Evolutionary conservation across 176 grass and related monocot genomes (phyloP).

Genomic region (Thalia dealbata): DNA sequence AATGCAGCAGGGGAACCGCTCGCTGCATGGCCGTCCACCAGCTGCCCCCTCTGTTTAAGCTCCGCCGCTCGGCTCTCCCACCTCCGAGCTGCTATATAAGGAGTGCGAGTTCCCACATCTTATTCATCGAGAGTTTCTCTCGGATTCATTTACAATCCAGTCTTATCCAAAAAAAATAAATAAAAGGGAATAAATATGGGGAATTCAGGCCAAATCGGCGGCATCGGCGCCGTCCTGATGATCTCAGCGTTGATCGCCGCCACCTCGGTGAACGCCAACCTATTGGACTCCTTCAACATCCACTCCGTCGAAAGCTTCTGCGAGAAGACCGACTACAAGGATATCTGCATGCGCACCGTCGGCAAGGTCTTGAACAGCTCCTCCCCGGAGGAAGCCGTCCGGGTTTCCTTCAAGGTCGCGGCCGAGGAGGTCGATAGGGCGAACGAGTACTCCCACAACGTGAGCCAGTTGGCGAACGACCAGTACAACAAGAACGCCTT

Average conservation of each 20-base stretch:
- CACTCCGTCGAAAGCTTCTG: conserved; percentile 48
- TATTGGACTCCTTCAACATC: conserved; percentile 3
- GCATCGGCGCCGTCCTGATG: conserved; percentile 40
- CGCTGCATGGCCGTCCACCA: no score
- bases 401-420: conserved; percentile 31
- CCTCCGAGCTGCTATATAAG: no score
- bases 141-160: no score
- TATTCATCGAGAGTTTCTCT: no score
- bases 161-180: no score
- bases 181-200: conserved; percentile 37
- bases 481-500: conserved; percentile 40
- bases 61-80: no score
- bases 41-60: no score
- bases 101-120: no score
- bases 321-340: conserved; percentile 49
- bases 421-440: conserved; percentile 37
- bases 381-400: conserved; percentile 37
- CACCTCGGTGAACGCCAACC: conserved; percentile 23
- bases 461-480: conserved; percentile 27
- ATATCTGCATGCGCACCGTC: conserved; percentile 52
- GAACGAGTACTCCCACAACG: conserved; percentile 18
- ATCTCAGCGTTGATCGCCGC: conserved; percentile 57
- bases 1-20: no score
- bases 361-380: conserved; percentile 28
- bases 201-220: conserved; percentile 39